phyloP scores from a whole-genome alignment of 129 eudicot genomes.

The Ambrosia trifida region DNA sequence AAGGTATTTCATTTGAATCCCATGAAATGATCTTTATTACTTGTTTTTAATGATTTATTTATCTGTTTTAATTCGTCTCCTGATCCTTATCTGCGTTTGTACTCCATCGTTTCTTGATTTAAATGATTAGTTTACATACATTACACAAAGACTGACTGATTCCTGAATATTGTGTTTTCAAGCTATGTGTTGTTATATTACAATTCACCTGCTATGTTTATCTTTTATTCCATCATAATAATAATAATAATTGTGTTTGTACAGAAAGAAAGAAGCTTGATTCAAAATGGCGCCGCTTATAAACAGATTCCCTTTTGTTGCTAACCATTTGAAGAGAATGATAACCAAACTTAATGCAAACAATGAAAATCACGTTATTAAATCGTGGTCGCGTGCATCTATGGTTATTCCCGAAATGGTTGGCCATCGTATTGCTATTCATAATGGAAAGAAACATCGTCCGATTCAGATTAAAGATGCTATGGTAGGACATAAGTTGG shows the following conservation, averaged over 20 bases:
- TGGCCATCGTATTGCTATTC: slow-evolving; percentile 49
- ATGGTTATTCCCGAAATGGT: slow-evolving; percentile 53
- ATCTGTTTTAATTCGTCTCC: background rate
- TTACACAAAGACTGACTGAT: background rate
- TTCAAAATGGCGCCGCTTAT: slow-evolving; percentile 36
- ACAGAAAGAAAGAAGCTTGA: slow-evolving; percentile 5
- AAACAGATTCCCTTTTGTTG: slow-evolving; percentile 54
- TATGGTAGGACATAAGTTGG: slow-evolving; percentile 60
- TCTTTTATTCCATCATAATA: background rate
- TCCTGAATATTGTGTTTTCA: slow-evolving; percentile 5
- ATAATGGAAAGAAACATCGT: slow-evolving; percentile 41
- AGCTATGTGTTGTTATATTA: background rate
- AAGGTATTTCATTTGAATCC: slow-evolving; percentile 1
- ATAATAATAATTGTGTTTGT: background rate
- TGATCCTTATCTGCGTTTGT: background rate
- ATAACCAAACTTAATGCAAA: slow-evolving; percentile 38
- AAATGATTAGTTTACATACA: slow-evolving; percentile 3
- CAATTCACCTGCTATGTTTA: background rate
- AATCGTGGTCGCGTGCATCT: slow-evolving; percentile 56
- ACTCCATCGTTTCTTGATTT: background rate
- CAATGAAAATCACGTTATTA: slow-evolving; percentile 36
- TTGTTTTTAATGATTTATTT: background rate
- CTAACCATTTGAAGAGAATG: slow-evolving; percentile 43
- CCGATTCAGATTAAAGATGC: slow-evolving; percentile 39
- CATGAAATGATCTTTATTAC: background rate